Percentiles rank a stretch among this genome's conserved stretches.
phyloP scores from a whole-genome alignment of 305 asterid genomes.

The Withania somnifera region DNA sequence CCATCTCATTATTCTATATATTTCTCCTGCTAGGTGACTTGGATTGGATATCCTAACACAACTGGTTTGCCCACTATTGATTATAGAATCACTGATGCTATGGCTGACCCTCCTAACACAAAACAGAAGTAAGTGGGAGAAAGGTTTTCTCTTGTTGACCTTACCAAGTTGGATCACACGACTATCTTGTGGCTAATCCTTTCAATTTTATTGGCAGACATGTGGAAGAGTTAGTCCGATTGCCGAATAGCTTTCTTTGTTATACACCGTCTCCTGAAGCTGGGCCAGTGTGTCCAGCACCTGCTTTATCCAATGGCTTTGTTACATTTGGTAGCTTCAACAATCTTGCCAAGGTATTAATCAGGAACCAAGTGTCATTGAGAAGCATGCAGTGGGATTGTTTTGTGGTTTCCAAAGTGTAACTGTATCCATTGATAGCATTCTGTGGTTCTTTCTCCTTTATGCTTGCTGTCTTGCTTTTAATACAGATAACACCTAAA shows the following conservation, averaged over 20 bases:
- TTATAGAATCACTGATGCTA: slow-evolving; percentile 84
- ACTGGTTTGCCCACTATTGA: slow-evolving; percentile 96
- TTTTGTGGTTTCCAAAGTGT: not conserved
- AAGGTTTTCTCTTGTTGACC: slow-evolving; percentile 2
- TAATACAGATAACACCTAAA: slow-evolving; percentile 73
- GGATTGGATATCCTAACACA: slow-evolving; percentile 99
- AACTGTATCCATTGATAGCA: not conserved
- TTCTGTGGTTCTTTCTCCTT: slow-evolving; percentile 3
- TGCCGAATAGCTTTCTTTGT: slow-evolving; percentile 83
- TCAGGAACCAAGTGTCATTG: not conserved
- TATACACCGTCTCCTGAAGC: slow-evolving; percentile 98
- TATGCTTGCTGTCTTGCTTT: slow-evolving; percentile 8
- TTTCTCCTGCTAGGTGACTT: slow-evolving; percentile 57
- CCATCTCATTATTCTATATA: not conserved
- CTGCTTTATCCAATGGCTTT: slow-evolving; percentile 88
- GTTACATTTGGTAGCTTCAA: slow-evolving; percentile 97
- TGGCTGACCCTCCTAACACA: slow-evolving; percentile 79
- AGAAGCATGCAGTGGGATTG: not conserved
- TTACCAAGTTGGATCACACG: not conserved
- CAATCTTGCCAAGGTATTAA: slow-evolving; percentile 91
- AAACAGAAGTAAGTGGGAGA: slow-evolving; percentile 56
- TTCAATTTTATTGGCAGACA: slow-evolving; percentile 54
- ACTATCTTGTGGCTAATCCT: not conserved
- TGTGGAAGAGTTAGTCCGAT: slow-evolving; percentile 82
- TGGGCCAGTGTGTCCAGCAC: slow-evolving; percentile 75